phyloP scores from a whole-genome alignment of 805 yeast species.

The Clavispora santaluciae region DNA sequence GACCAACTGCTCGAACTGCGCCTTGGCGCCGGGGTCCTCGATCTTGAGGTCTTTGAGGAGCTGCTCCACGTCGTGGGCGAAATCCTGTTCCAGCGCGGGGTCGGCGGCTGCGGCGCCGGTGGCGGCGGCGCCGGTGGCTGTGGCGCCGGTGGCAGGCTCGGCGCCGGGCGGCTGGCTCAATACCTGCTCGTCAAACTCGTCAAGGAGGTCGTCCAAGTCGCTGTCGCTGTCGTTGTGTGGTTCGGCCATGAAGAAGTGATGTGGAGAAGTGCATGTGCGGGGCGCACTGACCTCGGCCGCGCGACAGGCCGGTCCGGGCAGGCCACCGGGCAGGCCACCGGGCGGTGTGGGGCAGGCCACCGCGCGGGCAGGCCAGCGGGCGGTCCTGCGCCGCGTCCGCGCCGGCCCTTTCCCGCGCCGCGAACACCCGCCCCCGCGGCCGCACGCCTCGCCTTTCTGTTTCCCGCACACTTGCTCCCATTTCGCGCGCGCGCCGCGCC shows the following conservation, averaged over 20 bases:
- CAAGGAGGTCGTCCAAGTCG: conserved; percentile 79
- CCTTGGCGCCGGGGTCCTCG: conserved; percentile 49
- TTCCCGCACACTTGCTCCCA: background rate
- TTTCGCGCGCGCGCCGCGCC: background rate
- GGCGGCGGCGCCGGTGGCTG: conserved; percentile 7
- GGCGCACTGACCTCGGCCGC: no score
- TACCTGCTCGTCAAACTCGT: conserved; percentile 75
- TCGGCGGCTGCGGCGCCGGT: conserved; percentile 12
- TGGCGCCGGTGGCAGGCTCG: conserved; percentile 10
- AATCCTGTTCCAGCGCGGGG: conserved; percentile 28
- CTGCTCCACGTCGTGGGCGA: conserved; percentile 33
- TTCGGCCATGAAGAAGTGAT: background rate
- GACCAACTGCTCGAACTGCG: conserved; percentile 46
- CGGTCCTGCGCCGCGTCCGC: no score
- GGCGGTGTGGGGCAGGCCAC: no score
- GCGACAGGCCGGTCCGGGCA: no score
- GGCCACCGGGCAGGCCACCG: no score
- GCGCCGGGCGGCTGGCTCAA: conserved; percentile 59
- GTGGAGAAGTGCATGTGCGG: background rate
- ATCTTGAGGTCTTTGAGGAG: conserved; percentile 44
- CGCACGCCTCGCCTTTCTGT: no score
- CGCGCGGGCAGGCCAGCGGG: no score
- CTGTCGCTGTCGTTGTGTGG: conserved; percentile 39
- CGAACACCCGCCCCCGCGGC: no score
- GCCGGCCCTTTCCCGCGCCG: background rate